Evolutionary conservation across 179 eudicot genomes (phyloP), one percentile per base, ranked within the genome.

Genomic region (Beta corolliflora): DNA sequence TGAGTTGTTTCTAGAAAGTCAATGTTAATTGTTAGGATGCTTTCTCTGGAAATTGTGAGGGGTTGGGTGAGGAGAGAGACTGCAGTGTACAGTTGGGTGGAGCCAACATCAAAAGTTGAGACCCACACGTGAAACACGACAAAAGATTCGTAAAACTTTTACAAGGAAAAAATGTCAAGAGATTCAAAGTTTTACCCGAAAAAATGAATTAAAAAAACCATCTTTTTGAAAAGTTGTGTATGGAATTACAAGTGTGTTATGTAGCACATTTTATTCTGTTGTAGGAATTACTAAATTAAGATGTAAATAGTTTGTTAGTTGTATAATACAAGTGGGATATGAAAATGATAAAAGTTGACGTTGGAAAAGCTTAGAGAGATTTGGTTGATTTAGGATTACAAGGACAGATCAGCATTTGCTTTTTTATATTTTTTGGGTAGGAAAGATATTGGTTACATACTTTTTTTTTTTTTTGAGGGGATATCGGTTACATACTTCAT

Each of bases 1-100:
- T 48, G 7, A 15, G 63, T 53, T 25, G 76, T 9, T 73, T 73
- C 61, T 23, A 12, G 78, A 75, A 75, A 53, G 76, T 75, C 64
- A 75, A 19, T n/a, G n/a, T n/a, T n/a, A n/a, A n/a, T n/a, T 48
- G 44, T 52, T 4, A 7, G 44, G 14, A 7, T 66, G 70, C 31
- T 0, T 29, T 63, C 36, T 65, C 21, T 31, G 36, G 36, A 31
- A 31, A 31, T 31, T 31, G n/a, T n/a, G n/a, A n/a, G n/a, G n/a
- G n/a, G n/a, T 25, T 25, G 29, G 29, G 41, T 36, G 70, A 31
- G 7, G 70, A 65, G 45, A 29, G 70, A 66, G 64, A 71, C 48
- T 71, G 64, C 45, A 4, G 72, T 45, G 19, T 25, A 63, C 18
- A 21, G 71, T 46, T 45, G 70, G 69, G 13, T 44, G 29, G 7